Percentiles rank a stretch among this genome's conserved stretches.
phyloP scores from a whole-genome alignment of 257 asterid species.

The Nicotiana obtusifolia region DNA sequence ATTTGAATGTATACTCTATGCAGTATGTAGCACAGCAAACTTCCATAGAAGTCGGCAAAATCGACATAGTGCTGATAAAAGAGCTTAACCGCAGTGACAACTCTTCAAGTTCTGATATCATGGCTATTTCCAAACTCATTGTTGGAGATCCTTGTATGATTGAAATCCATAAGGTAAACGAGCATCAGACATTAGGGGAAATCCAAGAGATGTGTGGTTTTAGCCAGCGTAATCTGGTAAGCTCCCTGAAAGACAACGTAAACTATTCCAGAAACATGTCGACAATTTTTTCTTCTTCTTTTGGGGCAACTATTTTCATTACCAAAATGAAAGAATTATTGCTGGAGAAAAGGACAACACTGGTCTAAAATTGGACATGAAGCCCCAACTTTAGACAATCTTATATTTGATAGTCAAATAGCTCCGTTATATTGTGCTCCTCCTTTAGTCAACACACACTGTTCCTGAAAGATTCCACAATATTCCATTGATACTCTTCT shows the following conservation, averaged over 20 bases:
- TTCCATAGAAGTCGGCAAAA: conserved; percentile 53
- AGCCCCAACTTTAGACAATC: neutral
- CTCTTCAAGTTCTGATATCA: conserved; percentile 26
- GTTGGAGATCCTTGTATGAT: conserved; percentile 33
- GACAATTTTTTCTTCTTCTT: neutral
- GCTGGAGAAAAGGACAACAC: too few relatives aligned
- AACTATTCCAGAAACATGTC: neutral
- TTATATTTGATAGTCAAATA: neutral
- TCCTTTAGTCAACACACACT: neutral
- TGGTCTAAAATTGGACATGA: too few relatives aligned
- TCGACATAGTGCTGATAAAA: conserved; percentile 60
- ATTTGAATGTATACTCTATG: conserved; percentile 18
- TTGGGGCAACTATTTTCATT: too few relatives aligned
- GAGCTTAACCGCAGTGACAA: conserved; percentile 30
- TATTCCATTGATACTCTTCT: neutral
- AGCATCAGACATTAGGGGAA: conserved; percentile 69
- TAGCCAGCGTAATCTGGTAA: conserved; percentile 69
- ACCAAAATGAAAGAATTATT: too few relatives aligned
- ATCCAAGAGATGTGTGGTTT: conserved; percentile 43
- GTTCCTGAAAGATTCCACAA: neutral
- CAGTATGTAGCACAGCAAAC: conserved; percentile 90
- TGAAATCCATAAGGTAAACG: conserved; percentile 43
- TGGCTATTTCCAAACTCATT: conserved; percentile 9
- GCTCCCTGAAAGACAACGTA: neutral
- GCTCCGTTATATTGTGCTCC: neutral